Percentiles rank a stretch among this genome's conserved stretches.
These are phyloP conservation scores for Pholiota conissans DNA, from an alignment of 768 basidiomycete species.

Conservation along the genomic window DNA sequence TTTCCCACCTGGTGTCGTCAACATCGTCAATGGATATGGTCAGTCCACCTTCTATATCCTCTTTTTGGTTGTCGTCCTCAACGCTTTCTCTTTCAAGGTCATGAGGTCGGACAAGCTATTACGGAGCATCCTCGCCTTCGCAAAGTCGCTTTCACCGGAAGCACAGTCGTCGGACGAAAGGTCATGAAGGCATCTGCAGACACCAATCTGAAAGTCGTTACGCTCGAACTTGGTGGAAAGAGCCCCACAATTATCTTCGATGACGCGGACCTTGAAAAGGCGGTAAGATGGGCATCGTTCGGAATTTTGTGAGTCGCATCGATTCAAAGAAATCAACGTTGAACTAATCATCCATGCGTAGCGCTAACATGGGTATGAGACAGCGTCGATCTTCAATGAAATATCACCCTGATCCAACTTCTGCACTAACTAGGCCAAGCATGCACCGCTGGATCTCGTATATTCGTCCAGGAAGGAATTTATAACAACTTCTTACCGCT, in stretches of 20 bases:
- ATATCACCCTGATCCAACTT: slow-evolving; percentile 15
- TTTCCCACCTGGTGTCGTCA: slow-evolving; percentile 78
- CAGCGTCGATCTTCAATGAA: slow-evolving; percentile 24
- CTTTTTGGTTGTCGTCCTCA: background rate
- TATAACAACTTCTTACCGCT: slow-evolving; percentile 79
- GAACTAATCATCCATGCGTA: background rate
- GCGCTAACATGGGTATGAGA: slow-evolving; percentile 6
- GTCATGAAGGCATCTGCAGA: slow-evolving; percentile 79
- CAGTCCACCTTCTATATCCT: background rate
- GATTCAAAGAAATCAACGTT: background rate
- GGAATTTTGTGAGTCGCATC: slow-evolving; percentile 75
- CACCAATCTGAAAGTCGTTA: slow-evolving; percentile 83
- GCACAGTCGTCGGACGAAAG: slow-evolving; percentile 75
- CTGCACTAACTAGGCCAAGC: slow-evolving; percentile 52
- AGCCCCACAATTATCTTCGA: slow-evolving; percentile 72
- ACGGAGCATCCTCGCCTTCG: slow-evolving; percentile 69
- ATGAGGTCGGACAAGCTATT: slow-evolving; percentile 69
- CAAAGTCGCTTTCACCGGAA: slow-evolving; percentile 86
- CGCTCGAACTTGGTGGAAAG: slow-evolving; percentile 83
- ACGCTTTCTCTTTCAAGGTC: slow-evolving; percentile 25
- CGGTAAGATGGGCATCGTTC: slow-evolving; percentile 68
- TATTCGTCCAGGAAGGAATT: slow-evolving; percentile 76
- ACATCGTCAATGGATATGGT: slow-evolving; percentile 72
- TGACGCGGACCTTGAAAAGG: slow-evolving; percentile 70
- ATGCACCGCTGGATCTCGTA: slow-evolving; percentile 80